These are phyloP conservation scores for Exidia glandulosa DNA, from an alignment of 768 basidiomycete species.

Conservation along the genomic window DNA sequence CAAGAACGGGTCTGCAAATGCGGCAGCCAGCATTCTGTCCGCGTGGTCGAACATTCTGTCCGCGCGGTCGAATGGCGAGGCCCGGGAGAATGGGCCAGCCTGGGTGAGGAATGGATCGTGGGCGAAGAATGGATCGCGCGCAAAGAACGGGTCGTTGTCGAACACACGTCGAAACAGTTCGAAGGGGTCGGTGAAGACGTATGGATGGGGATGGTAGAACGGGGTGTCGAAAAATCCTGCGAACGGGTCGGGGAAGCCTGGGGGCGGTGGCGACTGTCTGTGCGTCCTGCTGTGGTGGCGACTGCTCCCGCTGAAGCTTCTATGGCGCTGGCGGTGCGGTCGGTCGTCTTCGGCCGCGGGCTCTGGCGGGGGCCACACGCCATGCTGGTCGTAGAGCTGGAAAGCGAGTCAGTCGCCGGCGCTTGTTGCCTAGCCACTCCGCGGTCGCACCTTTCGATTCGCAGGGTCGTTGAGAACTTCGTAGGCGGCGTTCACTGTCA, in stretches of 20 bases:
- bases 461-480: constrained; percentile 9
- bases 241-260: constrained; percentile 1
- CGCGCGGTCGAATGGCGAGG: not conserved
- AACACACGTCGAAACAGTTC: constrained; percentile 46
- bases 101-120: constrained; percentile 28
- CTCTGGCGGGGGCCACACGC: constrained; percentile 61
- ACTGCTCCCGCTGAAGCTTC: not conserved
- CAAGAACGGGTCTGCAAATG: too few relatives aligned
- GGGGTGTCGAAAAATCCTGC: constrained; percentile 24
- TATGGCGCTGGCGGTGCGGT: not conserved
- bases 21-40: not conserved
- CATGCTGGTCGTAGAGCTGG: constrained; percentile 58
- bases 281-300: constrained; percentile 8
- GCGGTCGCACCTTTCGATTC: constrained; percentile 9
- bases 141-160: constrained; percentile 2
- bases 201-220: constrained; percentile 10
- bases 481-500: constrained; percentile 5
- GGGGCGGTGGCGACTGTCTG: not conserved
- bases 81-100: too few relatives aligned
- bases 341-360: not conserved
- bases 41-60: not conserved
- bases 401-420: not conserved
- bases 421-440: constrained; percentile 38
- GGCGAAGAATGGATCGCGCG: constrained; percentile 1
- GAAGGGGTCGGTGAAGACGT: constrained; percentile 61